Conservation (phyloP, 2,329 filamentous ascomycete species). For the Alternaria sp. region DNA sequence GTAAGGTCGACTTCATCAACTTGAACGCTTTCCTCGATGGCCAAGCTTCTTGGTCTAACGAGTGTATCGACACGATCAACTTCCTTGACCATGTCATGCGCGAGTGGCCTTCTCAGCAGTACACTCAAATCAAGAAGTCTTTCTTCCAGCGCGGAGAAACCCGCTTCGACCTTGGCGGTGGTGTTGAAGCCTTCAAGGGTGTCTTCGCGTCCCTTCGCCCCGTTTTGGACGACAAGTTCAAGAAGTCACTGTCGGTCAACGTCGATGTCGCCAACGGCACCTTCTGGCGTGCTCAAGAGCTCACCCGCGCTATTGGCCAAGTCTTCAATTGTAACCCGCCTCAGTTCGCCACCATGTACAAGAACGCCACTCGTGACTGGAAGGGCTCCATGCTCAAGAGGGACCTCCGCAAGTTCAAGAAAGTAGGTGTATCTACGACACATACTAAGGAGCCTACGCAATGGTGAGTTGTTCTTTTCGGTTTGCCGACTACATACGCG, state of each 20-base stretch:
- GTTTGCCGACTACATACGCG: background rate
- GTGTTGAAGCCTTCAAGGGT: constrained; percentile 82
- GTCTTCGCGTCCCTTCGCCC: constrained; percentile 86
- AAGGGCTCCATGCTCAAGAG: constrained; percentile 33
- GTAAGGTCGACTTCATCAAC: constrained; percentile 70
- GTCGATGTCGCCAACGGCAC: constrained; percentile 90
- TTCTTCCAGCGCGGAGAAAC: constrained; percentile 72
- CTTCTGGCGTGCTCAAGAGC: constrained; percentile 70
- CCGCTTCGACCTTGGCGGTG: constrained; percentile 63
- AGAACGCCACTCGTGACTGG: constrained; percentile 35
- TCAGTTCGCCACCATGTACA: constrained; percentile 22
- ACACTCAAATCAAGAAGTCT: constrained; percentile 77
- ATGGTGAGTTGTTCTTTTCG: constrained; percentile 38
- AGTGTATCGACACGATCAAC: constrained; percentile 80
- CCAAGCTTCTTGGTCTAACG: constrained; percentile 57
- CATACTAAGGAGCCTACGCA: constrained; percentile 50
- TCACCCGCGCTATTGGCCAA: constrained; percentile 45
- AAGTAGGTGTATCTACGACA: constrained; percentile 49
- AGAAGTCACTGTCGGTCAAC: constrained; percentile 77
- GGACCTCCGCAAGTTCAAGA: constrained; percentile 52
- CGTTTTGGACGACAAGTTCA: constrained; percentile 60
- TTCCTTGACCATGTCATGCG: constrained; percentile 91
- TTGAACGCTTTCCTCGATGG: constrained; percentile 71
- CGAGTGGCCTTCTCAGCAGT: constrained; percentile 72
- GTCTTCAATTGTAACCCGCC: constrained; percentile 36